phyloP scores from a whole-genome alignment of 177 flowering plant genomes.

The Telopea speciosissima region DNA sequence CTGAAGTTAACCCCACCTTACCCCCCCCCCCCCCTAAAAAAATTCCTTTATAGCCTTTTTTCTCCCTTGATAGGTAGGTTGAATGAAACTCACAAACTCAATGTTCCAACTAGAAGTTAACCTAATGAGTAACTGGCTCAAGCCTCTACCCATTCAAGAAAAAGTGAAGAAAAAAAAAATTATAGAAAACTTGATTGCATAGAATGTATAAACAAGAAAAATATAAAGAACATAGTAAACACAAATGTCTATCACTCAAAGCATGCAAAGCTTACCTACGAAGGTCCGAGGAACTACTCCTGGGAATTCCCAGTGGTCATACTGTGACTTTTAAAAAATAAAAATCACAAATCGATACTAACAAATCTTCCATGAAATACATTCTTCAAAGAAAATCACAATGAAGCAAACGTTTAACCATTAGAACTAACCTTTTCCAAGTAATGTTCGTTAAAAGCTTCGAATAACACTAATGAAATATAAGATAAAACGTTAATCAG shows the following conservation, averaged over 20 bases:
- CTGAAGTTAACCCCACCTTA: too few relatives aligned
- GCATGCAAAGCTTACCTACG: slow-evolving; percentile 44
- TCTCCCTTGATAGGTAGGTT: neutral
- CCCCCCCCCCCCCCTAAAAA: too few relatives aligned
- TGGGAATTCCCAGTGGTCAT: slow-evolving; percentile 96
- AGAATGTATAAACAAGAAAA: neutral
- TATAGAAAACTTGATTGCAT: neutral
- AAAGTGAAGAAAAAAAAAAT: neutral
- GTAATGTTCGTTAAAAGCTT: slow-evolving; percentile 24
- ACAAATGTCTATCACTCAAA: neutral
- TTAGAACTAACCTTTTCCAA: slow-evolving; percentile 53
- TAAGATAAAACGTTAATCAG: neutral
- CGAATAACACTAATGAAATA: neutral
- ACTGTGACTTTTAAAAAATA: slow-evolving; percentile 36
- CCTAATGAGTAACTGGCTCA: neutral
- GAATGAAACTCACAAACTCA: neutral
- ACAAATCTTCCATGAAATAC: neutral
- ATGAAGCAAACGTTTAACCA: slow-evolving; percentile 1
- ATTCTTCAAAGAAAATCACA: neutral
- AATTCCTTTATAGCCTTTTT: too few relatives aligned
- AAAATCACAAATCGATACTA: slow-evolving; percentile 9
- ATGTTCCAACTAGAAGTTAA: neutral
- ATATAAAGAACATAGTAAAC: neutral
- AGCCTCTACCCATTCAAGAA: neutral
- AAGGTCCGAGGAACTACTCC: slow-evolving; percentile 98